Conservation (phyloP, 495 filamentous ascomycete species). For the Penicillium lividum region DNA sequence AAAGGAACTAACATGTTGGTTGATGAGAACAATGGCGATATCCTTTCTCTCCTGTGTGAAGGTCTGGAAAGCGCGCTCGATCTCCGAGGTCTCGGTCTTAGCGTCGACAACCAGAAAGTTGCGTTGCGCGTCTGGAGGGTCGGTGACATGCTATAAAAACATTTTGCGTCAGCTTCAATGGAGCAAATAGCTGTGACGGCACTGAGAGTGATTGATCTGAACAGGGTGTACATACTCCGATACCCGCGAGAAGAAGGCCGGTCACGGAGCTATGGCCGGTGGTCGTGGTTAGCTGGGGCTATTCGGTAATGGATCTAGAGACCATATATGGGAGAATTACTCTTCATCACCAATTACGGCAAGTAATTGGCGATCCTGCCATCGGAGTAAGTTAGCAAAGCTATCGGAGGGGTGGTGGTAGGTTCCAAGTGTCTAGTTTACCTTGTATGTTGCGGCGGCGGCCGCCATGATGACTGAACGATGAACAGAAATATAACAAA, state of each 20-base stretch:
- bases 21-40: conserved; percentile 94
- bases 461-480: conserved; percentile 36
- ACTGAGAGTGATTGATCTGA: not conserved
- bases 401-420: conserved; percentile 21
- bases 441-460: conserved; percentile 42
- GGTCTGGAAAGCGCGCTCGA: conserved; percentile 87
- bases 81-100: conserved; percentile 84
- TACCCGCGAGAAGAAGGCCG: conserved; percentile 87
- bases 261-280: conserved; percentile 77
- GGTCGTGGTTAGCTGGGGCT: conserved; percentile 23
- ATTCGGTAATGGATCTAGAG: not conserved
- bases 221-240: conserved; percentile 68
- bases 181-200: not conserved
- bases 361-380: conserved; percentile 86
- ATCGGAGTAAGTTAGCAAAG: conserved; percentile 20
- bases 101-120: conserved; percentile 96
- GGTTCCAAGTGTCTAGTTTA: conserved; percentile 22
- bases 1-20: conserved; percentile 78
- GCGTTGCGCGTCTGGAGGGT: conserved; percentile 81
- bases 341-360: conserved; percentile 96
- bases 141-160: conserved; percentile 65
- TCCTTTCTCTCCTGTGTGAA: conserved; percentile 91
- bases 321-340: conserved; percentile 43
- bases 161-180: not conserved
- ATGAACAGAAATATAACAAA: not conserved